Conservation (phyloP, 331 rosid species). For the Pyrus hybrid region DNA sequence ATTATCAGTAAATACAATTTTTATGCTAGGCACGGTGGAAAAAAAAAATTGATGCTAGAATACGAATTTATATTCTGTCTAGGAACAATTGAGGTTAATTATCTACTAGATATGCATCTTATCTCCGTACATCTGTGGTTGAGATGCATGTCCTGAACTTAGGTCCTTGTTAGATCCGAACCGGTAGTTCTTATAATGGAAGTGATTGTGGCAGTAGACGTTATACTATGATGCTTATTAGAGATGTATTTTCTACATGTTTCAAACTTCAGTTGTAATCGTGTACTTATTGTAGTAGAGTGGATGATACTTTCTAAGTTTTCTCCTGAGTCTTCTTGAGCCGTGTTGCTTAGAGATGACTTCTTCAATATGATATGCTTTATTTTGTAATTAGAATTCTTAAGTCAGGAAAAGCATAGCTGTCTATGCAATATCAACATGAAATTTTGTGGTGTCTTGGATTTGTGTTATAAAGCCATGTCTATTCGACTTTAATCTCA, state of each 20-base stretch:
- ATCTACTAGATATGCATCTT: no score
- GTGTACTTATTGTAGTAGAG: background rate
- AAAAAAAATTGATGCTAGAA: no score
- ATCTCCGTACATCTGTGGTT: no score
- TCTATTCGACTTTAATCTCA: background rate
- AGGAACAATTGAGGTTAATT: no score
- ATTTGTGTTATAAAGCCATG: background rate
- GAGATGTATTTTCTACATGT: background rate
- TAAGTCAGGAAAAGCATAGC: background rate
- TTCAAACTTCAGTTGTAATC: background rate
- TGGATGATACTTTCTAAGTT: background rate
- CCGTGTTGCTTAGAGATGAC: background rate
- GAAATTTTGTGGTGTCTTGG: background rate
- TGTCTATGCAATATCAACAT: background rate
- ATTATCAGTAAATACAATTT: no score
- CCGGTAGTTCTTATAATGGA: background rate
- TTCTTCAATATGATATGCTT: background rate
- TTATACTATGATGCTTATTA: background rate
- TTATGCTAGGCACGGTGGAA: no score
- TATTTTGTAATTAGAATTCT: background rate
- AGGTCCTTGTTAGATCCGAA: no score
- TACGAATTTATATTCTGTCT: no score
- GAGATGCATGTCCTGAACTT: no score
- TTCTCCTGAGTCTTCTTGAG: background rate
- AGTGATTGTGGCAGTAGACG: background rate